phyloP scores from a whole-genome alignment of 306 rosid species.

The Gastrolobium bilobum region DNA sequence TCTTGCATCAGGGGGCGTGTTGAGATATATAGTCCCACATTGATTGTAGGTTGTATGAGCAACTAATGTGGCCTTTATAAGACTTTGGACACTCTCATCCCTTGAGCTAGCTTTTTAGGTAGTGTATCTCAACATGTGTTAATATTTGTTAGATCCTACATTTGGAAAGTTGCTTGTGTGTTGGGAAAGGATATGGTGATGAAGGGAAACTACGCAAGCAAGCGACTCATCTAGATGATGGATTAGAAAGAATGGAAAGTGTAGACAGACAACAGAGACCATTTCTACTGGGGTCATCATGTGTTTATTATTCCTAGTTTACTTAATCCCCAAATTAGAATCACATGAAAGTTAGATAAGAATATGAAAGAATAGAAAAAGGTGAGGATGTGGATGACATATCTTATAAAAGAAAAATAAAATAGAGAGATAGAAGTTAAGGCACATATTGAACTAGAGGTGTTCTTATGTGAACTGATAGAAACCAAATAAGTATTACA shows the following conservation, averaged over 20 bases:
- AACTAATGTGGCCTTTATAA: too few species aligned
- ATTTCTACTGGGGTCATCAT: constrained; percentile 46
- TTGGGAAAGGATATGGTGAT: constrained; percentile 54
- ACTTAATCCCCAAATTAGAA: constrained; percentile 61
- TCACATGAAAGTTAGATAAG: constrained; percentile 55
- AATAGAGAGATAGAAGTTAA: too few species aligned
- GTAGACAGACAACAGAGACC: constrained; percentile 55
- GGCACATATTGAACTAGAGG: too few species aligned
- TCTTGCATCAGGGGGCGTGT: too few species aligned
- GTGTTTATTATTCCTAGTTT: constrained; percentile 53
- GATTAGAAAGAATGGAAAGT: constrained; percentile 74
- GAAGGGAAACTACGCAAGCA: constrained; percentile 60
- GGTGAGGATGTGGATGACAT: constrained; percentile 1
- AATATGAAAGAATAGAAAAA: constrained; percentile 8
- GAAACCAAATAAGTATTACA: not conserved
- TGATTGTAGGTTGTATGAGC: too few species aligned
- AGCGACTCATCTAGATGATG: constrained; percentile 72
- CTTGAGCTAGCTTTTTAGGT: too few species aligned
- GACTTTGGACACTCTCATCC: too few species aligned
- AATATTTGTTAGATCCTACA: constrained; percentile 53
- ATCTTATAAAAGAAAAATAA: too few species aligned
- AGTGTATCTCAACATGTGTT: too few species aligned
- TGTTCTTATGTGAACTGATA: not conserved
- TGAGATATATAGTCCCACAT: too few species aligned
- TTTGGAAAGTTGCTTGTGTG: constrained; percentile 64